phyloP scores from a whole-genome alignment of 2,329 filamentous ascomycete species.

The Fusarium virguliforme region DNA sequence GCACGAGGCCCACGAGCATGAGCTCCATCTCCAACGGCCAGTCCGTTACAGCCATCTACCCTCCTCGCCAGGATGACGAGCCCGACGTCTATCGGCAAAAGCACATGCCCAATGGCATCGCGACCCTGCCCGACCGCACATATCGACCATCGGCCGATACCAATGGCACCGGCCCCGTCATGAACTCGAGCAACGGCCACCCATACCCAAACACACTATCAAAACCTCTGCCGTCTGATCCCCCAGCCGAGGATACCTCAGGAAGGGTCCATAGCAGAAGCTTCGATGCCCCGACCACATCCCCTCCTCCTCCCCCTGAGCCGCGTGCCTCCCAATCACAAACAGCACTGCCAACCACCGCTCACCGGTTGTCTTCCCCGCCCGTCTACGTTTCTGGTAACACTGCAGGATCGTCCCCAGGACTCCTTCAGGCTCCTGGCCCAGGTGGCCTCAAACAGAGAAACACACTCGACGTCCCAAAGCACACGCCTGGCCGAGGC shows the following conservation, averaged over 20 bases:
- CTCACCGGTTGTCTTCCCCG: constrained; percentile 78
- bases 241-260: constrained; percentile 34
- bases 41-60: constrained; percentile 56
- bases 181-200: constrained; percentile 32
- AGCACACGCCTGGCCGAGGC: constrained; percentile 73
- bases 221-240: constrained; percentile 47
- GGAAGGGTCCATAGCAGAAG: constrained; percentile 39
- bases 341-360: constrained; percentile 43
- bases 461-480: constrained; percentile 91
- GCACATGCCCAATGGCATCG: constrained; percentile 50
- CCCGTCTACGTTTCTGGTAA: constrained; percentile 67
- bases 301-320: constrained; percentile 36
- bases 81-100: constrained; percentile 44
- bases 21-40: constrained; percentile 73
- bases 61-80: constrained; percentile 52
- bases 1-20: constrained; percentile 68
- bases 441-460: constrained; percentile 79
- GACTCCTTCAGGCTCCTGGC: constrained; percentile 63
- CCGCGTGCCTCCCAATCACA: constrained; percentile 39
- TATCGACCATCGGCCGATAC: constrained; percentile 37
- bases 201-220: constrained; percentile 38
- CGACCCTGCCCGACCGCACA: constrained; percentile 53
- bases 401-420: constrained; percentile 64
- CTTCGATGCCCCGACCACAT: constrained; percentile 33
- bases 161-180: constrained; percentile 41